phyloP scores from a whole-genome alignment of 768 basidiomycete species.

The Phanerodontia chrysosporium region DNA sequence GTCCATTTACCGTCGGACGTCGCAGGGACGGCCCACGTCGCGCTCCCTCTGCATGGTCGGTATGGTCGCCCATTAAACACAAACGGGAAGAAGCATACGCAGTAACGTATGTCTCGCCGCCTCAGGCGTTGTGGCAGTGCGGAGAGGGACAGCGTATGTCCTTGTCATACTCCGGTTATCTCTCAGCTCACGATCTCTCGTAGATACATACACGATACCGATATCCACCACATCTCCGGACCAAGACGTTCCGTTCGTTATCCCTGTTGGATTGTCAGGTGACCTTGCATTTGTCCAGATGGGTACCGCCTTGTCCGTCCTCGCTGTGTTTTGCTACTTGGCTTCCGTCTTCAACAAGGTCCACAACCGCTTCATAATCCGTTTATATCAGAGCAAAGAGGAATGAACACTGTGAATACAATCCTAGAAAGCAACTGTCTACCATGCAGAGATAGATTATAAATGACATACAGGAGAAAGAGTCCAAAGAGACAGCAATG shows the following conservation, averaged over 20 bases:
- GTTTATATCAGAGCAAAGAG: conserved; percentile 1
- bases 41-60: conserved; percentile 42
- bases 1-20: conserved; percentile 13
- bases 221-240: background rate
- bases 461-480: background rate
- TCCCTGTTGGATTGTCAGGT: conserved; percentile 32
- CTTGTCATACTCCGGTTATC: background rate
- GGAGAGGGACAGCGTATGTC: conserved; percentile 20
- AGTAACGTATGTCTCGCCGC: conserved; percentile 21
- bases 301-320: conserved; percentile 30
- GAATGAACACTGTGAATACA: conserved; percentile 7
- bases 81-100: conserved; percentile 12
- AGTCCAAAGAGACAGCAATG: background rate
- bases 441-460: conserved; percentile 4
- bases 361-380: background rate
- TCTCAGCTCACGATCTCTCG: conserved; percentile 3
- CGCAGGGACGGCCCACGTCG: conserved; percentile 15
- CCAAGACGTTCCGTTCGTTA: conserved; percentile 13
- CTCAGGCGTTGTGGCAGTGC: conserved; percentile 32
- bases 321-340: conserved; percentile 11
- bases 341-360: background rate
- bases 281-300: conserved; percentile 31
- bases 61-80: conserved; percentile 26
- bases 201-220: background rate
- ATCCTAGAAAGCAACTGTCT: conserved; percentile 5